These are phyloP conservation scores for Hymenoscyphus scutula DNA, from an alignment of 2,329 filamentous ascomycete species.

Conservation along the genomic window DNA sequence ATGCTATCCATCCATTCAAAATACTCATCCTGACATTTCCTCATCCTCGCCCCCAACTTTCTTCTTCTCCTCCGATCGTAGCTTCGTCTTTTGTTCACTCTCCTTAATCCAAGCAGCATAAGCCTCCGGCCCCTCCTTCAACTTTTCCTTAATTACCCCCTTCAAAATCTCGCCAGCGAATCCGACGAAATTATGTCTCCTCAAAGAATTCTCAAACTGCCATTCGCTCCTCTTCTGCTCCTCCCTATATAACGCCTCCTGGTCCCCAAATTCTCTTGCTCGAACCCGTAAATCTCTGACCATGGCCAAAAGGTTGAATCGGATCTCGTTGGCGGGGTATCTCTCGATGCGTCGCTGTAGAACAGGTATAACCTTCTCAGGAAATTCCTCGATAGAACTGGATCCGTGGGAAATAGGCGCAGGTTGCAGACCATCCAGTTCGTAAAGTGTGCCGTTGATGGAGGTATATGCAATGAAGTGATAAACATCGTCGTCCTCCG, in stretches of 20 bases:
- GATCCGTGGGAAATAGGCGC: slow-evolving; percentile 85
- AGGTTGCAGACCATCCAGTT: slow-evolving; percentile 91
- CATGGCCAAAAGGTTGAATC: slow-evolving; percentile 95
- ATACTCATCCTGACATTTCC: slow-evolving; percentile 34
- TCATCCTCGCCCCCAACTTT: slow-evolving; percentile 33
- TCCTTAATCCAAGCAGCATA: slow-evolving; percentile 75
- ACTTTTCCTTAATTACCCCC: slow-evolving; percentile 74
- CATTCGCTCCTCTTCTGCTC: slow-evolving; percentile 81
- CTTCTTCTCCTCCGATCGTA: slow-evolving; percentile 33
- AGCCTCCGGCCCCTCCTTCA: slow-evolving; percentile 60
- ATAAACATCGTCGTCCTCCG: slow-evolving; percentile 84
- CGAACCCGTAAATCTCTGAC: slow-evolving; percentile 76
- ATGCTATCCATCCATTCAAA: not conserved
- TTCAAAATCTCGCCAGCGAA: slow-evolving; percentile 90
- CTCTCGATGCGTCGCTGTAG: slow-evolving; percentile 78
- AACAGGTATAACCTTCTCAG: slow-evolving; percentile 79
- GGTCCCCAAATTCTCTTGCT: slow-evolving; percentile 79
- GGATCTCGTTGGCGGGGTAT: slow-evolving; percentile 84
- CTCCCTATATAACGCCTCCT: slow-evolving; percentile 74
- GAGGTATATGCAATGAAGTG: slow-evolving; percentile 96
- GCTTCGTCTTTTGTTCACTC: slow-evolving; percentile 56
- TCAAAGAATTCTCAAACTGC: slow-evolving; percentile 91
- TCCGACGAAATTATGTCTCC: slow-evolving; percentile 93
- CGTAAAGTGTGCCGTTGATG: slow-evolving; percentile 78
- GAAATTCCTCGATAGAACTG: slow-evolving; percentile 70